Base-by-base conservation (phyloP, 495 filamentous ascomycete species). In the Penicillium crystallinum region DNA sequence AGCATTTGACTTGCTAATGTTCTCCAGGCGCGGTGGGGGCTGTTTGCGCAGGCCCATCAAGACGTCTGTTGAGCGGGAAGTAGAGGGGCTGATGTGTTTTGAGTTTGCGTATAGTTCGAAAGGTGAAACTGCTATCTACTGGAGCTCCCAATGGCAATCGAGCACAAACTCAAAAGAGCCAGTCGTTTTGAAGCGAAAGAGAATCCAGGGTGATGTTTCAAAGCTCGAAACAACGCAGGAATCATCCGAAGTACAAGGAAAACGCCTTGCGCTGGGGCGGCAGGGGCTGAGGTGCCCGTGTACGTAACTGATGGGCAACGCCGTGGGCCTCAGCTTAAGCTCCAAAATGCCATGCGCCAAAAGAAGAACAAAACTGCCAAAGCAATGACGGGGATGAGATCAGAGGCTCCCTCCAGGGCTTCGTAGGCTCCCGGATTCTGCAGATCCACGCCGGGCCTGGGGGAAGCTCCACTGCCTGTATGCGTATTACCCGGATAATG, bases 1-100 rank as follows among this genome's bases (percentile, higher is more conserved):
- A 57, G 57, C 59, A 63, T 64, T 63, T 46, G 65, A 55, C 65
- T 70, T 66, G 35, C 56, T 58, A 40, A 70, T 64, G 53, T 67
- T 66, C 39, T 73, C 57, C 43, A 76, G 67, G 45, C 67, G 70
- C 44, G 71, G 71, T 48, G 73, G 73, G 54, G 71, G 68, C 61
- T 60, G 65, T 62, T 76, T 76, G 55, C 73, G 70, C 59, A 76
- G 61, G 57, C 74, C 73, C 73, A 76, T 76, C 60, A 73, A 73
- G 65, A 58, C 66, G 40, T 40, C 45, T 18, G 22, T 29, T 45
- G 35, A 53, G 7, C 15, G 21, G 46, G 19, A 19, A 4, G 22
- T 12, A 30, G 31, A 31, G 38, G 40, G 30, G 40, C 23, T 30
- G 36, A 25, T 37, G 30, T 0, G 14, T 42, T n/a, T n/a, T 40